Percentiles rank a stretch among this genome's conserved stretches.
Evolutionary conservation across 129 eudicot genomes (phyloP).

Genomic region (Saussurea involucrata): DNA sequence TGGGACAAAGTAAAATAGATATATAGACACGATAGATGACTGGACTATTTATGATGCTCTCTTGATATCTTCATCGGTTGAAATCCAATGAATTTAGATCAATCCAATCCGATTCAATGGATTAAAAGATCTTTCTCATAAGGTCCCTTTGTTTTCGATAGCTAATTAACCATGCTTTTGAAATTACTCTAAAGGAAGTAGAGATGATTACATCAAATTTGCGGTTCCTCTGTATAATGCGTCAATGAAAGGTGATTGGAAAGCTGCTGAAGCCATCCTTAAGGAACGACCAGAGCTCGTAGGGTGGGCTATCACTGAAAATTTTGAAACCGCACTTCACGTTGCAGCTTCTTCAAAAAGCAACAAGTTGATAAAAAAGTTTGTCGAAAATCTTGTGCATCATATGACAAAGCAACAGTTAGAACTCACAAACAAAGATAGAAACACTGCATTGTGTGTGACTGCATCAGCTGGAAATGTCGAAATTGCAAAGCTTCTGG

Average conservation of each 20-base stretch:
- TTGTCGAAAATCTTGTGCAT: conserved; percentile 22
- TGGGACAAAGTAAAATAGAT: too few relatives aligned
- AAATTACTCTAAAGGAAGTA: too few relatives aligned
- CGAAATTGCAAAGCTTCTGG: conserved; percentile 26
- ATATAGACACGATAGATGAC: too few relatives aligned
- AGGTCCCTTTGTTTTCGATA: too few relatives aligned
- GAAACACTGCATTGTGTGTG: conserved; percentile 38
- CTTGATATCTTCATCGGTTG: too few relatives aligned
- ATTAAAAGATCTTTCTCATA: too few relatives aligned
- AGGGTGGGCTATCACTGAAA: conserved; percentile 11
- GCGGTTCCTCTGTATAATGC: conserved; percentile 17
- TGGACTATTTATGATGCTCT: too few relatives aligned
- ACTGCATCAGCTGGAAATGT: conserved; percentile 35
- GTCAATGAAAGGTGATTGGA: conserved; percentile 30
- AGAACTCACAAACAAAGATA: not conserved
- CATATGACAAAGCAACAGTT: not conserved
- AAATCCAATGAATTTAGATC: too few relatives aligned
- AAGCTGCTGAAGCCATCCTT: conserved; percentile 9
- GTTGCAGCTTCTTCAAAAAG: conserved; percentile 27
- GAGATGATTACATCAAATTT: too few relatives aligned
- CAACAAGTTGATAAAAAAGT: not conserved
- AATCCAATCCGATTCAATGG: too few relatives aligned
- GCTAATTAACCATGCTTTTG: too few relatives aligned
- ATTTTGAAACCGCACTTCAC: conserved; percentile 37
- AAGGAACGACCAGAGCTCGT: not conserved